These are phyloP conservation scores for Hexamita inflata DNA, from an alignment of 208 protist species.

Conservation along the genomic window DNA sequence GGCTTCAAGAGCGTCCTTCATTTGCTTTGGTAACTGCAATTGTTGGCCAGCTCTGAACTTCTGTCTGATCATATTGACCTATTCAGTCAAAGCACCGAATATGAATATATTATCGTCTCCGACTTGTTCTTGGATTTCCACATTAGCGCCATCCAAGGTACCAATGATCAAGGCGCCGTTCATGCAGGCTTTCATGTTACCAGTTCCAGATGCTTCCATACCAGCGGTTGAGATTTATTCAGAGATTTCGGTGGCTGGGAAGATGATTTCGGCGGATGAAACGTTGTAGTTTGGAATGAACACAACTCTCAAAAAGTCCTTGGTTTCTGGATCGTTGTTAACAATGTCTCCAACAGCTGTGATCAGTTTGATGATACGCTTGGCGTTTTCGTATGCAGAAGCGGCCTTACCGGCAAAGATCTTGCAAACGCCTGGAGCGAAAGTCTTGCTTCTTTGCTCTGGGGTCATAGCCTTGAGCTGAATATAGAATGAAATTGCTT, in stretches of 20 bases:
- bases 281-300: conserved; percentile 71
- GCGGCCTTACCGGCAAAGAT: conserved; percentile 67
- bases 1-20: conserved; percentile 44
- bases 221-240: conserved; percentile 66
- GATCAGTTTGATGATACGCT: conserved; percentile 66
- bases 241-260: conserved; percentile 61
- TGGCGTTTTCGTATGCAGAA: conserved; percentile 60
- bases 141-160: conserved; percentile 67
- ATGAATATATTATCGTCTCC: conserved; percentile 63
- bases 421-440: conserved; percentile 42
- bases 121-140: conserved; percentile 62
- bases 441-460: conserved; percentile 24
- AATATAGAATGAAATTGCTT: conserved; percentile 53
- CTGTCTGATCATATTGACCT: conserved; percentile 41
- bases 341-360: conserved; percentile 58
- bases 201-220: conserved; percentile 56
- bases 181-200: conserved; percentile 67
- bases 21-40: conserved; percentile 26
- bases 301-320: conserved; percentile 56
- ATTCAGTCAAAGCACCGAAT: conserved; percentile 51
- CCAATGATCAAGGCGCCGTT: conserved; percentile 64
- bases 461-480: conserved; percentile 47
- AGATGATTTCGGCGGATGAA: conserved; percentile 60
- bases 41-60: conserved; percentile 21
- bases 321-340: conserved; percentile 55